Evolutionary conservation across 352 stramenopile species (phyloP).

Genomic region (Globisporangium cederbergense): DNA sequence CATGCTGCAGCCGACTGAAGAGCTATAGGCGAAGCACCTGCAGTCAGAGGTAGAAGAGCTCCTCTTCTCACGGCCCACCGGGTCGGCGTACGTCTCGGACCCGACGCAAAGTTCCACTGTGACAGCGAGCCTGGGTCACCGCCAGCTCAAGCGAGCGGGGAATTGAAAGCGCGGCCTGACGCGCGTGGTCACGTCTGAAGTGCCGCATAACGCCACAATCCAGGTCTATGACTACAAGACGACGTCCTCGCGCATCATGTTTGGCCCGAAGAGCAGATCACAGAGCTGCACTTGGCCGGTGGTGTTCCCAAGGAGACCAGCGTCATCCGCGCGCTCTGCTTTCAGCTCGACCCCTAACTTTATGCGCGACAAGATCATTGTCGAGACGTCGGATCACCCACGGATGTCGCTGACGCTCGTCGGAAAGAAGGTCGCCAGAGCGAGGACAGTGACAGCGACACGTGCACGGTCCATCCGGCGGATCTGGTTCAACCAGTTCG

Average conservation of each 20-base stretch:
- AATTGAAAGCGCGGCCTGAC: slow-evolving; percentile 44
- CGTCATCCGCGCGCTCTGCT: slow-evolving; percentile 71
- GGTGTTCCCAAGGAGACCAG: slow-evolving; percentile 74
- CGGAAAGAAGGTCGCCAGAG: too few species aligned
- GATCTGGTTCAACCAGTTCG: too few species aligned
- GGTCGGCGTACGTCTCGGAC: slow-evolving; percentile 61
- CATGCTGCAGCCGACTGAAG: slow-evolving; percentile 78
- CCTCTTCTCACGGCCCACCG: slow-evolving; percentile 43
- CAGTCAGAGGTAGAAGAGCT: slow-evolving; percentile 66
- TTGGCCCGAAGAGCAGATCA: slow-evolving; percentile 85
- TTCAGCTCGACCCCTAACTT: slow-evolving; percentile 81
- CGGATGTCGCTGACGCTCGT: slow-evolving; percentile 67
- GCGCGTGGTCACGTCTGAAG: slow-evolving; percentile 73
- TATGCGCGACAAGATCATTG: slow-evolving; percentile 79
- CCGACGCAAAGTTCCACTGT: slow-evolving; percentile 24
- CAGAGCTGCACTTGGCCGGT: slow-evolving; percentile 60
- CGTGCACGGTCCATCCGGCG: too few species aligned
- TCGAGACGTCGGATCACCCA: slow-evolving; percentile 78
- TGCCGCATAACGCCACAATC: slow-evolving; percentile 77
- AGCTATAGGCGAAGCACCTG: slow-evolving; percentile 69
- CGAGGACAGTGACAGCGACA: too few species aligned
- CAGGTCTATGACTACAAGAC: slow-evolving; percentile 87
- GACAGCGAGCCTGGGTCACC: neutral
- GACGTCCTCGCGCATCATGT: slow-evolving; percentile 75
- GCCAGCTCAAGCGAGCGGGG: neutral